A percentile compares a stretch with the other conserved stretches of the same genome.
Evolutionary conservation across 495 filamentous ascomycete species (phyloP).

Genomic region (Neurospora sp.): DNA sequence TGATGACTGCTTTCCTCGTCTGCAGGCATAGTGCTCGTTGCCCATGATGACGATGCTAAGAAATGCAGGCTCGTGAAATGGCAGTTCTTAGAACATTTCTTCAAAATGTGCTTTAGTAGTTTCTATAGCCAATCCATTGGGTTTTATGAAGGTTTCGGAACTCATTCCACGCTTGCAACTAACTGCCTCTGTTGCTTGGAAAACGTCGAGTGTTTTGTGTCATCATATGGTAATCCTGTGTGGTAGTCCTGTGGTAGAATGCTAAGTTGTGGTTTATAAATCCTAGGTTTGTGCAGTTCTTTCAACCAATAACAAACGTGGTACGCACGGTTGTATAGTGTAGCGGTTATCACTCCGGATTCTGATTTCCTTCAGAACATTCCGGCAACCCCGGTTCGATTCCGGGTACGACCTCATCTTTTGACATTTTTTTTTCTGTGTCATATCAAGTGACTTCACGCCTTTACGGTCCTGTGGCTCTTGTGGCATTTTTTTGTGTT

Average conservation of each 20-base stretch:
- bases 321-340: neutral
- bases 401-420: constrained; percentile 21
- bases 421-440: neutral
- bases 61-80: neutral
- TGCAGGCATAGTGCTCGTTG: neutral
- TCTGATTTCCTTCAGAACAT: neutral
- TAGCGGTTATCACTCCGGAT: neutral
- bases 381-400: constrained; percentile 25
- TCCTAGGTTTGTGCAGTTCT: rapidly evolving
- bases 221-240: neutral
- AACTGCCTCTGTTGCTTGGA: neutral
- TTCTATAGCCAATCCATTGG: neutral
- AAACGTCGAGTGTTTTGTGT: neutral
- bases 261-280: neutral
- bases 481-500: neutral
- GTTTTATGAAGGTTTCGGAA: neutral
- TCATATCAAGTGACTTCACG: no score
- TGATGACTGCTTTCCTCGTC: neutral
- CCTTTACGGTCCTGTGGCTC: neutral
- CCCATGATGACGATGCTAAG: neutral
- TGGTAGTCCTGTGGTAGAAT: neutral
- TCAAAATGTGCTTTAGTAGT: neutral
- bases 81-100: neutral
- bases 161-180: neutral
- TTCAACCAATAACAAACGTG: neutral